Percentiles rank a stretch among this genome's conserved stretches.
phyloP scores from a whole-genome alignment of 257 asterid genomes.

The Catharanthus roseus region DNA sequence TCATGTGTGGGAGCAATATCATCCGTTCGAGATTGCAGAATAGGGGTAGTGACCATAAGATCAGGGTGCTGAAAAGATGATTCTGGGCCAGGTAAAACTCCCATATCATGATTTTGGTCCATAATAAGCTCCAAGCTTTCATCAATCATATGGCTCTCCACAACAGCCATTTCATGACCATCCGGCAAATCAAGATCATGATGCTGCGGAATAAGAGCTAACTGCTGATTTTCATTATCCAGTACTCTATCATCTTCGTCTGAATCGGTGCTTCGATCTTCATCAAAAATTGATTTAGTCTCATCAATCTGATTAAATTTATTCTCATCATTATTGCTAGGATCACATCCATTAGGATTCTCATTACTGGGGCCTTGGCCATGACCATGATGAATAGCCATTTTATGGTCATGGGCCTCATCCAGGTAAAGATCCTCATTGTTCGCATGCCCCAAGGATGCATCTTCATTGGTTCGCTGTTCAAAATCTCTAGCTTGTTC shows the following conservation, averaged over 20 bases:
- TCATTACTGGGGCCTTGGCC: conserved; percentile 18
- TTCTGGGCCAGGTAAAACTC: conserved; percentile 18
- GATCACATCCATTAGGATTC: conserved; percentile 23
- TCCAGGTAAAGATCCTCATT: conserved; percentile 23
- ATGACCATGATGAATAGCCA: conserved; percentile 25
- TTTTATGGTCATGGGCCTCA: conserved; percentile 23
- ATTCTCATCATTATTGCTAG: conserved; percentile 30
- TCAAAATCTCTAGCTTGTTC: conserved; percentile 29
- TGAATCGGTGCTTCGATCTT: conserved; percentile 19
- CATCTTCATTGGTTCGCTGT: conserved; percentile 17
- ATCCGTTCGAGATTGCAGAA: conserved; percentile 41
- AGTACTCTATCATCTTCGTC: conserved; percentile 29
- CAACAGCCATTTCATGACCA: conserved; percentile 30
- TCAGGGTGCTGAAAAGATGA: conserved; percentile 32
- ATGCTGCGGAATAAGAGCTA: conserved; percentile 28
- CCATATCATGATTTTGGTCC: conserved; percentile 34
- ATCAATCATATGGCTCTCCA: conserved; percentile 34
- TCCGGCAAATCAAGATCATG: conserved; percentile 31
- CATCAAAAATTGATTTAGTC: conserved; percentile 13
- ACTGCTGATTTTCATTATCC: conserved; percentile 19
- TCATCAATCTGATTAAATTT: conserved; percentile 28
- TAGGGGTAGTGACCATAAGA: conserved; percentile 35
- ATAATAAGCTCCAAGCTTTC: conserved; percentile 34
- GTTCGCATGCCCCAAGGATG: conserved; percentile 19
- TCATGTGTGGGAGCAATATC: conserved; percentile 38